phyloP scores from a whole-genome alignment of 768 basidiomycete species.

The Strobilomyces echinocephalus region DNA sequence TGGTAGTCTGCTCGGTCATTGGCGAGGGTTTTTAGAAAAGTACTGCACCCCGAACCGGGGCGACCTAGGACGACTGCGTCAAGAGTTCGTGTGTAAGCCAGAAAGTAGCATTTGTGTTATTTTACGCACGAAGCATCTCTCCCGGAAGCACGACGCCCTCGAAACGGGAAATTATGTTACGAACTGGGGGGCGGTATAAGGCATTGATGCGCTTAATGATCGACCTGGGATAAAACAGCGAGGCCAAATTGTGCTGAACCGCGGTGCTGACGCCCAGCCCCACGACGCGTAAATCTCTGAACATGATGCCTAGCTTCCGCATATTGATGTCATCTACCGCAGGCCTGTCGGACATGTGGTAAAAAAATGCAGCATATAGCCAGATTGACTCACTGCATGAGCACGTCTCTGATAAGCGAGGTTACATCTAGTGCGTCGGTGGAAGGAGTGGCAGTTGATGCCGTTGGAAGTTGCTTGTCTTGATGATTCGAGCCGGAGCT shows the following conservation, averaged over 20 bases:
- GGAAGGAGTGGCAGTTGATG: too few relatives aligned
- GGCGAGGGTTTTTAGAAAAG: constrained; percentile 49
- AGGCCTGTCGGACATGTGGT: constrained; percentile 21
- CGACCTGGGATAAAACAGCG: constrained; percentile 43
- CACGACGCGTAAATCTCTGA: constrained; percentile 48
- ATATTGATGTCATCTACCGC: constrained; percentile 28
- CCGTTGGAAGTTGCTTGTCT: too few relatives aligned
- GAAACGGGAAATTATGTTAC: constrained; percentile 58
- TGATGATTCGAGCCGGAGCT: too few relatives aligned
- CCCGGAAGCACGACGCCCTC: constrained; percentile 63
- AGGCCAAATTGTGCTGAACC: constrained; percentile 49
- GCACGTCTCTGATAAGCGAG: constrained; percentile 1
- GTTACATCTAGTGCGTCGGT: too few relatives aligned
- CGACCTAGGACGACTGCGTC: constrained; percentile 72
- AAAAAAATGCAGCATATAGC: not conserved
- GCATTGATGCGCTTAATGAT: constrained; percentile 37
- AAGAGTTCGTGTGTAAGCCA: not conserved
- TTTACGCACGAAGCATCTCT: constrained; percentile 67
- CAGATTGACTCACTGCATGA: constrained; percentile 9
- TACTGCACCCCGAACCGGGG: constrained; percentile 59
- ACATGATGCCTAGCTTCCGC: constrained; percentile 47
- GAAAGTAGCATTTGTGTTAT: constrained; percentile 4
- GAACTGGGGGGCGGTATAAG: constrained; percentile 55
- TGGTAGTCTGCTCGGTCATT: constrained; percentile 41
- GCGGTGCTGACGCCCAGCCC: constrained; percentile 42